A percentile compares a stretch with the other conserved stretches of the same genome.
Conservation (phyloP, 495 filamentous ascomycete species). For the Podospora pseudocomata region DNA sequence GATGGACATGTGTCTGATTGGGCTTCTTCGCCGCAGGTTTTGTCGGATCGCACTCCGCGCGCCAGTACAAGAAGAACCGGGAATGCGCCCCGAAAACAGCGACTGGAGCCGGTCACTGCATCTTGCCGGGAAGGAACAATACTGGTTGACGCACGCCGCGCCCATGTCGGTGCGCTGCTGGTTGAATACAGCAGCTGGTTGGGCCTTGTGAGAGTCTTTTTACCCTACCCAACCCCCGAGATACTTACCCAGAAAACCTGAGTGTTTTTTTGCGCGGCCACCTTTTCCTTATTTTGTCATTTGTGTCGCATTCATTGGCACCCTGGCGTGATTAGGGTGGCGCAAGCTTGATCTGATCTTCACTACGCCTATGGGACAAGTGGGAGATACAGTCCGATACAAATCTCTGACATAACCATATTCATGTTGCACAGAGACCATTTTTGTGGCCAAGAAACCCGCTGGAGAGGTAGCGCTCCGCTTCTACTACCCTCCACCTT, state of each 20-base stretch:
- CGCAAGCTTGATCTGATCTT: constrained; percentile 7
- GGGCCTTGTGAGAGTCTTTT: not conserved
- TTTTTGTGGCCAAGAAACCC: constrained; percentile 7
- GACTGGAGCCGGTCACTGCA: constrained; percentile 21
- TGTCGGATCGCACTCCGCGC: constrained; percentile 5
- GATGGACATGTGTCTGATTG: constrained; percentile 10
- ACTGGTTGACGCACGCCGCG: constrained; percentile 8
- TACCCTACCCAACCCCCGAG: not conserved
- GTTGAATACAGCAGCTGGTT: not conserved
- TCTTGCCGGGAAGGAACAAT: constrained; percentile 23
- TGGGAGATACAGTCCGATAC: not conserved
- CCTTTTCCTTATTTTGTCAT: constrained; percentile 16
- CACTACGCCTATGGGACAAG: not conserved
- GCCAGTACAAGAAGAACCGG: constrained; percentile 21
- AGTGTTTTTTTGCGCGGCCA: constrained; percentile 17
- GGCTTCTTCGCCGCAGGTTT: constrained; percentile 9
- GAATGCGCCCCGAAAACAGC: constrained; percentile 29
- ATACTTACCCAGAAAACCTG: not conserved
- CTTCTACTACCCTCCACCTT: constrained; percentile 5
- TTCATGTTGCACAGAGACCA: not conserved
- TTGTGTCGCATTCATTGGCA: constrained; percentile 23
- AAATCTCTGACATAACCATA: constrained; percentile 12
- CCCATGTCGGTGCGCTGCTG: constrained; percentile 11
- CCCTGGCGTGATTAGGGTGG: constrained; percentile 18
- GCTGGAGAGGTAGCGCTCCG: constrained; percentile 9